Evolutionary conservation across 192 early-diverging fungal genomes (phyloP).

Genomic region (Radiomyces spectabilis): DNA sequence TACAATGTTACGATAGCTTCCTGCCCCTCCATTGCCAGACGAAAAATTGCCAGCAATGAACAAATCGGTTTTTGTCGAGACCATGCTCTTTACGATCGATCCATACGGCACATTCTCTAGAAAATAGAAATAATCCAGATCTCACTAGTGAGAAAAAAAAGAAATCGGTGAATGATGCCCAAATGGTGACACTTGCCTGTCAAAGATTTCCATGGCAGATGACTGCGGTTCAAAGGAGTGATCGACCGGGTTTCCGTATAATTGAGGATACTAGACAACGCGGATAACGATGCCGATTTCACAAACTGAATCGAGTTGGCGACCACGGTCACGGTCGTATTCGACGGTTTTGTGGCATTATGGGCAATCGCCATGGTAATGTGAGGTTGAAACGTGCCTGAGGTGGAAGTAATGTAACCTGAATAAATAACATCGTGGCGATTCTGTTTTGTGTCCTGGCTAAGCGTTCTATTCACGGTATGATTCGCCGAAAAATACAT

Average conservation of each 20-base stretch:
- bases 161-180: too few relatives aligned
- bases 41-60: constrained; percentile 57
- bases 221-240: background rate
- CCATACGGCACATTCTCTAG: constrained; percentile 25
- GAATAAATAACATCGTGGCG: constrained; percentile 4
- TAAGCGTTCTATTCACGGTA: background rate
- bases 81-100: constrained; percentile 39
- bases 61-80: constrained; percentile 20
- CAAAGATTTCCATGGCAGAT: constrained; percentile 8
- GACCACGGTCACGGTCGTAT: constrained; percentile 9
- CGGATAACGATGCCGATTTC: constrained; percentile 2
- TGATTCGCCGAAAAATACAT: background rate
- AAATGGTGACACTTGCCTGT: constrained; percentile 6
- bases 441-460: constrained; percentile 1
- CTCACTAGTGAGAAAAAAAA: too few relatives aligned
- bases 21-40: background rate
- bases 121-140: too few relatives aligned
- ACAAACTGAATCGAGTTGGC: constrained; percentile 20
- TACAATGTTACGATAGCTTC: constrained; percentile 43
- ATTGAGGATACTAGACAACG: constrained; percentile 13
- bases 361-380: constrained; percentile 5
- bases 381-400: constrained; percentile 9
- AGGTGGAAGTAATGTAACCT: constrained; percentile 20
- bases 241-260: background rate
- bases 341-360: constrained; percentile 8